Percentiles rank a stretch among this genome's conserved stretches.
These are phyloP conservation scores for Centella asiatica DNA, from an alignment of 129 eudicot genomes.

Conservation along the genomic window DNA sequence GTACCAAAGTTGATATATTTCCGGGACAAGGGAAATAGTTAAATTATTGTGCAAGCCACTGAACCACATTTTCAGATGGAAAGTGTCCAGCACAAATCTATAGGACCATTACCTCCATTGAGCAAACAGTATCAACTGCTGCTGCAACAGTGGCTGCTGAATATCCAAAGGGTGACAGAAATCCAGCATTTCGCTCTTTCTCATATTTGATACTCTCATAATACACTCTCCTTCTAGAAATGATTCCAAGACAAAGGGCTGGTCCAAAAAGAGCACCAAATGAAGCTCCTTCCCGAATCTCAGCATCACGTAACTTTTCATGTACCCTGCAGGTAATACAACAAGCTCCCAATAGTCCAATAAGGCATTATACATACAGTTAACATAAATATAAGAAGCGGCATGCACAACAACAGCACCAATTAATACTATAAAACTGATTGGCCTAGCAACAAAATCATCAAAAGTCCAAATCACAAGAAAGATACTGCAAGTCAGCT, in stretches of 20 bases:
- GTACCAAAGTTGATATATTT: slow-evolving; percentile 2
- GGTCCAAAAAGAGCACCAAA: slow-evolving; percentile 69
- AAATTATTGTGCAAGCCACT: neutral
- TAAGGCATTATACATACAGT: neutral
- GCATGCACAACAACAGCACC: too few relatives aligned
- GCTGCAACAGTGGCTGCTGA: slow-evolving; percentile 69
- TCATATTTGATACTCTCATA: slow-evolving; percentile 75
- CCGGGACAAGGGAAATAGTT: neutral
- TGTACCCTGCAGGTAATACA: slow-evolving; percentile 53
- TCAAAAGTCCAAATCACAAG: neutral
- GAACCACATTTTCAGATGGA: neutral
- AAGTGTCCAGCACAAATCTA: slow-evolving; percentile 1
- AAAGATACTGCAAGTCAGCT: neutral
- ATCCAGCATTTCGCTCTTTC: slow-evolving; percentile 85
- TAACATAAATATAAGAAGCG: too few relatives aligned
- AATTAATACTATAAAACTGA: neutral
- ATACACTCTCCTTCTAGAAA: slow-evolving; percentile 73
- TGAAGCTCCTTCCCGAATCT: slow-evolving; percentile 81
- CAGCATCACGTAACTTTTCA: slow-evolving; percentile 54
- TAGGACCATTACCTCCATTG: slow-evolving; percentile 58
- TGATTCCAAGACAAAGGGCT: slow-evolving; percentile 72
- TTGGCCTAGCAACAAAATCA: neutral
- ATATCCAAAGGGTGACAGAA: slow-evolving; percentile 83
- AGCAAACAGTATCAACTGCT: slow-evolving; percentile 55
- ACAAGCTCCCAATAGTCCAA: neutral